Conservation (phyloP, 805 yeast species). For the Wickerhamomyces subpelliculosus region DNA sequence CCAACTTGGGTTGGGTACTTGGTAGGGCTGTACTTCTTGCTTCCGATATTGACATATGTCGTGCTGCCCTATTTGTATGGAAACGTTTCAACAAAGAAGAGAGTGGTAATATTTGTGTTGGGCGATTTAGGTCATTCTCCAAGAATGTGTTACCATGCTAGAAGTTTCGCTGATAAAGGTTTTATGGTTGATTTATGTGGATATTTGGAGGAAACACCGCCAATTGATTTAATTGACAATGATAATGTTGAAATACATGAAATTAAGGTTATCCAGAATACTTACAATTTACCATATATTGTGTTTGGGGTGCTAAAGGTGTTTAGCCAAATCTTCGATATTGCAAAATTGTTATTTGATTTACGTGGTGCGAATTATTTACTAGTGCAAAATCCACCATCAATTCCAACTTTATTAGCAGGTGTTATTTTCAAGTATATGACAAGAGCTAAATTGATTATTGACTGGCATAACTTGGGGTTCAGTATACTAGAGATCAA, state of each 20-base stretch:
- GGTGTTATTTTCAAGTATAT: conserved; percentile 47
- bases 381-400: conserved; percentile 88
- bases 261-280: conserved; percentile 35
- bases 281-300: conserved; percentile 39
- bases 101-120: conserved; percentile 72
- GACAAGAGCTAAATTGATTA: conserved; percentile 54
- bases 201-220: conserved; percentile 53
- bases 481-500: conserved; percentile 72
- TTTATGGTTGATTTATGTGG: conserved; percentile 83
- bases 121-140: conserved; percentile 97
- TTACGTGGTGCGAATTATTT: conserved; percentile 61
- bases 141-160: conserved; percentile 86
- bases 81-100: conserved; percentile 31
- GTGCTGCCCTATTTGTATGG: conserved; percentile 30
- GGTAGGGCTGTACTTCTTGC: conserved; percentile 35
- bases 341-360: conserved; percentile 42
- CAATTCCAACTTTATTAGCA: conserved; percentile 72
- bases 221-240: conserved; percentile 43
- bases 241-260: conserved; percentile 44
- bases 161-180: conserved; percentile 60
- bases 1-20: conserved; percentile 38
- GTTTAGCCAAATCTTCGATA: conserved; percentile 40
- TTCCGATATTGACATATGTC: conserved; percentile 28
- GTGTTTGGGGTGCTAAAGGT: conserved; percentile 57
- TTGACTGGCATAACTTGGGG: conserved; percentile 97